Conservation (phyloP, 179 eudicot species). For the Silene vulgaris region DNA sequence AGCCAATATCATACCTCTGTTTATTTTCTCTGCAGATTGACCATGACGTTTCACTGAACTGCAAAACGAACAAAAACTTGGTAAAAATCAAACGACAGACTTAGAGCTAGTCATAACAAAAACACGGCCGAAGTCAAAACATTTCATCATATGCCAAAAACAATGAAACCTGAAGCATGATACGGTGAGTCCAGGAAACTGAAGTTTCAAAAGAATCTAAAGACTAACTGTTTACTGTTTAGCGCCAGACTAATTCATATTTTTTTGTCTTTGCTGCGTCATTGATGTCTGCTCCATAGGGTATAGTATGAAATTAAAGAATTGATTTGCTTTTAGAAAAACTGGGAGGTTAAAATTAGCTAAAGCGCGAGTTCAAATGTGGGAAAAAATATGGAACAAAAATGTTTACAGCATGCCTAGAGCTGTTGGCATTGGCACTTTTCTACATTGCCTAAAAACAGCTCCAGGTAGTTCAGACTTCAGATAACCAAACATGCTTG, state of each 20-base stretch:
- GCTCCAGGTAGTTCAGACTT: constrained; percentile 8
- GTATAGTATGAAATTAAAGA: not conserved
- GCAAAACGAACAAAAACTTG: not conserved
- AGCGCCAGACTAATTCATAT: not conserved
- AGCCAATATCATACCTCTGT: constrained; percentile 81
- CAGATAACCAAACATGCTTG: constrained; percentile 1
- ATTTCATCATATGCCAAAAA: not conserved
- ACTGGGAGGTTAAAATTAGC: not conserved
- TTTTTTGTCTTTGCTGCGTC: not conserved
- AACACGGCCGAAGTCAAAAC: not conserved
- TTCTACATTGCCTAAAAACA: not conserved
- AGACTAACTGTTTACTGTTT: not conserved
- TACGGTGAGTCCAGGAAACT: constrained; percentile 5
- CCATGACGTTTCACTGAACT: constrained; percentile 78
- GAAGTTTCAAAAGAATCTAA: not conserved
- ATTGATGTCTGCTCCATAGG: not conserved
- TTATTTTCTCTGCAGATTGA: constrained; percentile 62
- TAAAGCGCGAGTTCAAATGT: not conserved
- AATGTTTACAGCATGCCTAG: not conserved
- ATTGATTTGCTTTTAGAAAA: not conserved
- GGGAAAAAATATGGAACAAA: not conserved
- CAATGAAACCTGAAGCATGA: not conserved
- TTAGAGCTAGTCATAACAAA: no score
- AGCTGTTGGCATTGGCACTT: not conserved
- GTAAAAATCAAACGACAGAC: not conserved